Base-by-base conservation (phyloP, 2,329 filamentous ascomycete species). In the Pestalotiopsis sp. region DNA sequence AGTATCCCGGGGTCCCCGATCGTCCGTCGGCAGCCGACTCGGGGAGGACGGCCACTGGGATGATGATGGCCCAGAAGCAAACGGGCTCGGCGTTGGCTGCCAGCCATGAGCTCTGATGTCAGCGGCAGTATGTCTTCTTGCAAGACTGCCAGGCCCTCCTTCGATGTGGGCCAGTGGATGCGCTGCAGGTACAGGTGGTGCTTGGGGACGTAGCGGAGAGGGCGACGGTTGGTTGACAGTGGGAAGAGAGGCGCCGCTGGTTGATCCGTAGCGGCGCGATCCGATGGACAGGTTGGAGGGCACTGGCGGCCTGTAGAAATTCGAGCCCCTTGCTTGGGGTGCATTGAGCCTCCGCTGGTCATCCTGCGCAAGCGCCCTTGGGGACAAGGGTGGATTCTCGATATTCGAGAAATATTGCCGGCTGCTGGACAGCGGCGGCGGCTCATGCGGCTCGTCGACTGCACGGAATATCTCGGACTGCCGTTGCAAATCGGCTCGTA, bases 91-190 rank as follows among this genome's bases (percentile, higher is more conserved):
- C 63, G 81, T 85, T 7, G 85, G 85, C 71, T 90, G 91, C 90
- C 93, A 95, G 49, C 92, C 94, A 77, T 94, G 92, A 74, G 95
- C 92, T 66, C 96, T 91, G 74, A 99, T 98, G 78, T 99, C 96
- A 69, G 96, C 96, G 52, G 95, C 95, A 1, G 96, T 99, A 81
- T 99, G 96, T 70, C 95, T 90, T 71, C 95, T 91, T 59, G 90
- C 89, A 61, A 97, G 85, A 75, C 90, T 94, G 68, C 89, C 87
- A 45, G 91, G 89, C 41, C 89, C 87, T 31, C 87, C 85, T 74
- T 90, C 86, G 39, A 89, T 85, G 68, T 88, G 84, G 20, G 91
- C 87, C 23, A 91, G 84, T 41, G 90, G 90, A 76, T 93, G 92
- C 76, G 84, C 77, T 52, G 83, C 80, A 13, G 91, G 90, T n/a